Conservation (phyloP, 306 rosid species). For the Neltuma alba region DNA sequence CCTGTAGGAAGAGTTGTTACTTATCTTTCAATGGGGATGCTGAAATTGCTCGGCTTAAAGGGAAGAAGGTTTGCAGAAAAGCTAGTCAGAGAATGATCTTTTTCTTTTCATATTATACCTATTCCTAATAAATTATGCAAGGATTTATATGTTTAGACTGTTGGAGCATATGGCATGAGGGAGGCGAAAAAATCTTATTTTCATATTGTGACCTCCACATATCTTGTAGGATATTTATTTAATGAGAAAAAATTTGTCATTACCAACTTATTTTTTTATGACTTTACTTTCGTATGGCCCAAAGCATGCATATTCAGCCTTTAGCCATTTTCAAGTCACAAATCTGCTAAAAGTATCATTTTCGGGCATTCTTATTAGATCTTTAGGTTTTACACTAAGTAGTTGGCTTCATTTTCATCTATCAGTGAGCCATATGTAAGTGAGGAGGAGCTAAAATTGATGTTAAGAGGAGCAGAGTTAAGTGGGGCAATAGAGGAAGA, state of each 20-base stretch:
- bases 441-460: constrained; percentile 93
- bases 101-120: no score
- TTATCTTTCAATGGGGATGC: constrained; percentile 94
- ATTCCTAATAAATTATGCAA: neutral
- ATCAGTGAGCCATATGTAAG: constrained; percentile 93
- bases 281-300: neutral
- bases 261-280: neutral
- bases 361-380: constrained; percentile 18
- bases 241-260: neutral
- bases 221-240: neutral
- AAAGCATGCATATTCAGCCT: neutral
- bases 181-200: no score
- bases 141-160: neutral
- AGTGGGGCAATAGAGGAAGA: constrained; percentile 99
- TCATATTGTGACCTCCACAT: neutral
- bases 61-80: no score
- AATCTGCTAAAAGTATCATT: constrained; percentile 26
- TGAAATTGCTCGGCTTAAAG: no score
- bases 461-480: constrained; percentile 97
- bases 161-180: neutral
- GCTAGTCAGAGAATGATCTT: no score
- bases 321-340: neutral
- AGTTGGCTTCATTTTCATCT: constrained; percentile 23
- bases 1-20: constrained; percentile 98
- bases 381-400: neutral